These are phyloP conservation scores for Psilocybe sp. DNA, from an alignment of 768 basidiomycete genomes.

Conservation along the genomic window DNA sequence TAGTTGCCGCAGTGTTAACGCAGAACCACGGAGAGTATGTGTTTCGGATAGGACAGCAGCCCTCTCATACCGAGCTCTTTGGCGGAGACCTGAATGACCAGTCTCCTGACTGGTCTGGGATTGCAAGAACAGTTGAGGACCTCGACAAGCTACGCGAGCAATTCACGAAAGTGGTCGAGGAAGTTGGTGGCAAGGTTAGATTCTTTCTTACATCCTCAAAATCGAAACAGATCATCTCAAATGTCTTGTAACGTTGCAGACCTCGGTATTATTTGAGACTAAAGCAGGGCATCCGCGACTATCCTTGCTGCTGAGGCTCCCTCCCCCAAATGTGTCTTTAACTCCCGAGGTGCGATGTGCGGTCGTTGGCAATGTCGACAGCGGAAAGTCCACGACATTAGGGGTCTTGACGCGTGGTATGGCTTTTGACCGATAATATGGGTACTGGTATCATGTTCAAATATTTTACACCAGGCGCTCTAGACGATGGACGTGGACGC, in stretches of 20 bases:
- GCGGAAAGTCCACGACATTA: slow-evolving; percentile 91
- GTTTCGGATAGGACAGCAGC: slow-evolving; percentile 68
- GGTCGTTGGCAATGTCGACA: slow-evolving; percentile 93
- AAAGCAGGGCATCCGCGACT: slow-evolving; percentile 49
- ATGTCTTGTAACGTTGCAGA: slow-evolving; percentile 33
- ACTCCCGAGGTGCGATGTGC: slow-evolving; percentile 95
- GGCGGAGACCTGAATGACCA: slow-evolving; percentile 46
- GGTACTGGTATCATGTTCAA: neutral
- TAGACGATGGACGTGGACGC: slow-evolving; percentile 80
- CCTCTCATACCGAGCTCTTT: slow-evolving; percentile 55
- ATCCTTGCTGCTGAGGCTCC: slow-evolving; percentile 66
- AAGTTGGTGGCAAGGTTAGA: slow-evolving; percentile 76
- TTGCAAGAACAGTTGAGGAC: slow-evolving; percentile 46
- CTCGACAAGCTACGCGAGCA: slow-evolving; percentile 42
- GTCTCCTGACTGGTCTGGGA: slow-evolving; percentile 55
- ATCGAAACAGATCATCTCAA: neutral
- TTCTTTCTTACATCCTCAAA: neutral
- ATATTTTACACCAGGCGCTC: slow-evolving; percentile 41
- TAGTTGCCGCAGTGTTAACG: slow-evolving; percentile 65
- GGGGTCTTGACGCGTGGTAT: slow-evolving; percentile 93
- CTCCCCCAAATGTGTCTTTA: slow-evolving; percentile 68
- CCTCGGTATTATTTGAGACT: slow-evolving; percentile 51
- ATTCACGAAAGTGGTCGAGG: slow-evolving; percentile 56
- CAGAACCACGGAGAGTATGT: slow-evolving; percentile 72
- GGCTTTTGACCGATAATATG: slow-evolving; percentile 6